These are phyloP conservation scores for Backusella luteola DNA, from an alignment of 192 early-diverging fungal species.

Conservation along the genomic window DNA sequence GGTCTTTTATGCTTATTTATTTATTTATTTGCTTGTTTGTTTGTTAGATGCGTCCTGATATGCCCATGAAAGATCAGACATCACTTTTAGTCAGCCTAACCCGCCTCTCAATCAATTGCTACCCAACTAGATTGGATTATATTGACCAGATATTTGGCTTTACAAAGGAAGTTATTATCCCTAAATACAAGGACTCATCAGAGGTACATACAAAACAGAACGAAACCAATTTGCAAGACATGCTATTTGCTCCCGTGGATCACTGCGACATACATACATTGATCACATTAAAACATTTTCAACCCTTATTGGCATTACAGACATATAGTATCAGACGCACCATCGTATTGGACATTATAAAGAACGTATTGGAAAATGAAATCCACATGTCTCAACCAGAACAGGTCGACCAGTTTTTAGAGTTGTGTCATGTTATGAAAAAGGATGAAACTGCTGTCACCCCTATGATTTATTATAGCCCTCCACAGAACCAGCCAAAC, in stretches of 20 bases:
- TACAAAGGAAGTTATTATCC: constrained; percentile 68
- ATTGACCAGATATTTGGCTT: constrained; percentile 90
- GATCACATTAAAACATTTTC: constrained; percentile 73
- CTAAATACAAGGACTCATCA: constrained; percentile 37
- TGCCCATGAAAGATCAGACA: constrained; percentile 87
- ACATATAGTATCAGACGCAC: constrained; percentile 77
- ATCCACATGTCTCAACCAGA: constrained; percentile 65
- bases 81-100: constrained; percentile 83
- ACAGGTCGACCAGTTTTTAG: constrained; percentile 76
- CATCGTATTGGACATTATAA: constrained; percentile 76
- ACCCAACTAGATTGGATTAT: constrained; percentile 81
- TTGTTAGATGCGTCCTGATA: constrained; percentile 73
- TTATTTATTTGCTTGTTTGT: background rate
- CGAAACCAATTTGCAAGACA: constrained; percentile 68
- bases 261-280: constrained; percentile 72
- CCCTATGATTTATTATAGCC: constrained; percentile 29
- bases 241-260: constrained; percentile 80
- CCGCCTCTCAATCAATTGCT: constrained; percentile 87
- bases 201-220: constrained; percentile 70
- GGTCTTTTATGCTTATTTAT: background rate
- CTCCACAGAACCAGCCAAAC: constrained; percentile 35
- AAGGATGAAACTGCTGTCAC: constrained; percentile 70
- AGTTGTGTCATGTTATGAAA: constrained; percentile 73
- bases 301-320: constrained; percentile 83
- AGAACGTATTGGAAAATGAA: constrained; percentile 63